Evolutionary conservation across 768 basidiomycete species (phyloP).

Genomic region (Boletus sp.): DNA sequence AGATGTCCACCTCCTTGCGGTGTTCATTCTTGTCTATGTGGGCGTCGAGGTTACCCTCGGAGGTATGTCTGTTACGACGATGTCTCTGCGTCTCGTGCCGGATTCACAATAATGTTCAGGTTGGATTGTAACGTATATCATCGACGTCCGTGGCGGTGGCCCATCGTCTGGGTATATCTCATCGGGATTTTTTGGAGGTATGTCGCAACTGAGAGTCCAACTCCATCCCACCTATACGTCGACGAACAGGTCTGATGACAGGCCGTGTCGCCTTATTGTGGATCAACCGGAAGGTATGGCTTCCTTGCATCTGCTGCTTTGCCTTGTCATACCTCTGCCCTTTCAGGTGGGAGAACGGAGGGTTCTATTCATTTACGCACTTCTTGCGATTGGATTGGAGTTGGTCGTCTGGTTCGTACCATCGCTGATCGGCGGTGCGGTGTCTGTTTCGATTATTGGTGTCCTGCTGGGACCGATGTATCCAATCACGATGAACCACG

Average conservation of each 20-base stretch:
- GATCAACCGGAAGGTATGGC: conserved; percentile 48
- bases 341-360: conserved; percentile 51
- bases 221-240: background rate
- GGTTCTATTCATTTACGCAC: conserved; percentile 49
- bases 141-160: conserved; percentile 42
- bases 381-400: conserved; percentile 53
- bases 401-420: conserved; percentile 57
- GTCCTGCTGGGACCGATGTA: conserved; percentile 51
- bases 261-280: conserved; percentile 56
- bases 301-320: background rate
- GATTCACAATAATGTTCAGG: conserved; percentile 34
- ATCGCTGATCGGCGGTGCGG: conserved; percentile 48
- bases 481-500: conserved; percentile 64
- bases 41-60: conserved; percentile 59
- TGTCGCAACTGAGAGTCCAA: background rate
- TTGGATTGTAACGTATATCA: conserved; percentile 67
- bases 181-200: conserved; percentile 56
- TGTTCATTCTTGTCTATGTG: conserved; percentile 65
- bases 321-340: background rate
- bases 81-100: background rate
- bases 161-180: conserved; percentile 48
- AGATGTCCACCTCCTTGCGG: conserved; percentile 58
- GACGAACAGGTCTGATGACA: conserved; percentile 46
- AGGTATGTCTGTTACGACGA: conserved; percentile 23
- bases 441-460: conserved; percentile 56